Evolutionary conservation across 2,329 filamentous ascomycete species (phyloP).

Genomic region (Cadophora sp.): DNA sequence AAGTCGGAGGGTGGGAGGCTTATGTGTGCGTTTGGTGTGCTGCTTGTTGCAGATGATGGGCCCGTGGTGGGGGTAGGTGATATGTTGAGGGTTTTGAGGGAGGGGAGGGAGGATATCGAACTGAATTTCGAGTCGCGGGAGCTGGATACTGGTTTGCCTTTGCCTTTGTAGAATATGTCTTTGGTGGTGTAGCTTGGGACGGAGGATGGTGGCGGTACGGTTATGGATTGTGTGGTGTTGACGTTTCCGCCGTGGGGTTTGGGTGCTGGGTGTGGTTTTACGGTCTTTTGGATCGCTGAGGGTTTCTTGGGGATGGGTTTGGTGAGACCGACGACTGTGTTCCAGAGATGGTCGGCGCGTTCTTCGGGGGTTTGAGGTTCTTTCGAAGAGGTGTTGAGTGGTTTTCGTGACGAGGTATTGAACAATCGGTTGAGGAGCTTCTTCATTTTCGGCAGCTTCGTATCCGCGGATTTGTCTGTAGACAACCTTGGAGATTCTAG

Average conservation of each 20-base stretch:
- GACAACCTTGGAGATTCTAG: constrained; percentile 1
- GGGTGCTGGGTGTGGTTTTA: neutral
- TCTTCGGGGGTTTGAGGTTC: neutral
- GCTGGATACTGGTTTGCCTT: constrained; percentile 1
- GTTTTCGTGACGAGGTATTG: neutral
- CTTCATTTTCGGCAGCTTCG: constrained; percentile 12
- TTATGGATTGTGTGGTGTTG: neutral
- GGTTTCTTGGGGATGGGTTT: neutral
- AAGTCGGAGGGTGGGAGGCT: constrained; percentile 5
- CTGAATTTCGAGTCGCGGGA: constrained; percentile 28
- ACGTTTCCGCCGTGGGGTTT: neutral
- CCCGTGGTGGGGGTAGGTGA: neutral
- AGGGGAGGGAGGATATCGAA: constrained; percentile 18
- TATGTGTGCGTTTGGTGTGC: neutral
- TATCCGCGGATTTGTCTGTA: neutral
- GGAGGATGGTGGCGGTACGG: neutral
- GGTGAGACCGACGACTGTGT: neutral
- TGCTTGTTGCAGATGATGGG: neutral
- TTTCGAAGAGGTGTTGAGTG: neutral
- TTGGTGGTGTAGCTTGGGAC: constrained; percentile 13
- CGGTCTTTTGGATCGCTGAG: neutral
- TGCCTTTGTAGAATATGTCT: constrained; percentile 21
- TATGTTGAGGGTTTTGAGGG: neutral
- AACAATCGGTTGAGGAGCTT: constrained; percentile 3
- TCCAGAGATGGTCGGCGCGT: constrained; percentile 3